A percentile compares a stretch with the other conserved stretches of the same genome.
phyloP scores from a whole-genome alignment of 75 land plant species.

The Sequoiadendron giganteum region DNA sequence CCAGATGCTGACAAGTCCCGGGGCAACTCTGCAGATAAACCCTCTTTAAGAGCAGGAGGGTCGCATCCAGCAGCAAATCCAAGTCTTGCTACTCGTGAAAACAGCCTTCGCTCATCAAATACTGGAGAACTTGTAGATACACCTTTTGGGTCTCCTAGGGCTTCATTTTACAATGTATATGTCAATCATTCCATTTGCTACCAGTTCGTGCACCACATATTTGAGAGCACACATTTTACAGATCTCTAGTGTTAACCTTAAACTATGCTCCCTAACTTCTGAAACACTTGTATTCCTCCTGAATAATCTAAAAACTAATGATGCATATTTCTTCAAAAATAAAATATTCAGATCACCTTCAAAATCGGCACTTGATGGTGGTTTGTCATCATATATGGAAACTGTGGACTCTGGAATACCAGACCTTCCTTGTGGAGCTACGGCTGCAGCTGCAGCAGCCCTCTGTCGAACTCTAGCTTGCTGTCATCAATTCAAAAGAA shows the following conservation, averaged over 20 bases:
- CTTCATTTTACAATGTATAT: slow-evolving; percentile 16
- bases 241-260: not conserved
- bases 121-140: slow-evolving; percentile 50
- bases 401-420: not conserved
- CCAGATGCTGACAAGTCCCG: not conserved
- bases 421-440: not conserved
- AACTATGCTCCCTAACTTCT: not conserved
- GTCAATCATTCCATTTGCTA: not conserved
- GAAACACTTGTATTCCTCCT: not conserved
- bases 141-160: slow-evolving; percentile 41
- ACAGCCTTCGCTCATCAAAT: slow-evolving; percentile 43
- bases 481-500: slow-evolving; percentile 25
- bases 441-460: slow-evolving; percentile 37
- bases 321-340: not conserved
- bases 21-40: not conserved
- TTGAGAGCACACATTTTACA: not conserved
- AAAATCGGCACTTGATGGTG: slow-evolving; percentile 55
- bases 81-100: slow-evolving; percentile 71
- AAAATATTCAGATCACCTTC: slow-evolving; percentile 34
- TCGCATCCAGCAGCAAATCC: slow-evolving; percentile 87
- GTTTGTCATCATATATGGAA: slow-evolving; percentile 12
- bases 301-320: not conserved
- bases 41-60: slow-evolving; percentile 58
- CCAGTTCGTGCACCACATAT: not conserved
- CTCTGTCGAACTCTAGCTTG: slow-evolving; percentile 35